Evolutionary conservation across 129 eudicot species (phyloP).

Genomic region (Chrysanthemum lavandulifolium): DNA sequence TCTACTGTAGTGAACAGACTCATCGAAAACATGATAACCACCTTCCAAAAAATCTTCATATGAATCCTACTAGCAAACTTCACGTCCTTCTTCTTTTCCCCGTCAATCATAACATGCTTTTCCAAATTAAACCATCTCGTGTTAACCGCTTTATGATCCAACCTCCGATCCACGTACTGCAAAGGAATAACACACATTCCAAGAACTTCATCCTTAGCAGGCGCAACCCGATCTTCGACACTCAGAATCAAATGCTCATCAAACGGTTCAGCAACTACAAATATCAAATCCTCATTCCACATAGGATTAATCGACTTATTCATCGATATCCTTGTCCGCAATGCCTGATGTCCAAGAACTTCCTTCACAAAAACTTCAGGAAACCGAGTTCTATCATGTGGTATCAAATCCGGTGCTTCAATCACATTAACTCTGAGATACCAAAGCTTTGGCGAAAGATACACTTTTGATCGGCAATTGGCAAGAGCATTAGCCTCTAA

Average conservation of each 20-base stretch:
- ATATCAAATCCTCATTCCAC: no score
- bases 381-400: constrained; percentile 28
- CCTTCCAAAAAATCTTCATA: constrained; percentile 58
- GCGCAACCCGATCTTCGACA: constrained; percentile 57
- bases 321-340: constrained; percentile 19
- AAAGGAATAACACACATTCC: constrained; percentile 55
- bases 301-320: no score
- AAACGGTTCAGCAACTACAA: constrained; percentile 62
- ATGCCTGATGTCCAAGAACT: constrained; percentile 36
- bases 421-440: constrained; percentile 51
- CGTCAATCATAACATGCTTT: constrained; percentile 50
- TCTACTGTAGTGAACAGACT: constrained; percentile 67
- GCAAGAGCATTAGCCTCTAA: constrained; percentile 30
- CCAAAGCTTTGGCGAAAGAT: constrained; percentile 49
- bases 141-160: constrained; percentile 50
- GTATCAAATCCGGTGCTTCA: constrained; percentile 17
- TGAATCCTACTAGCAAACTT: constrained; percentile 62
- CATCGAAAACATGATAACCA: constrained; percentile 67
- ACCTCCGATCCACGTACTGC: constrained; percentile 56
- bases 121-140: constrained; percentile 61
- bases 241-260: constrained; percentile 59
- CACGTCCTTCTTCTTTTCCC: constrained; percentile 63
- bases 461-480: constrained; percentile 35
- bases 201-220: constrained; percentile 48
- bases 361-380: constrained; percentile 48